Percentiles rank a stretch among this genome's conserved stretches.
Evolutionary conservation across 164 flowering plant species (phyloP).

Genomic region (Cinnamomum micranthum): DNA sequence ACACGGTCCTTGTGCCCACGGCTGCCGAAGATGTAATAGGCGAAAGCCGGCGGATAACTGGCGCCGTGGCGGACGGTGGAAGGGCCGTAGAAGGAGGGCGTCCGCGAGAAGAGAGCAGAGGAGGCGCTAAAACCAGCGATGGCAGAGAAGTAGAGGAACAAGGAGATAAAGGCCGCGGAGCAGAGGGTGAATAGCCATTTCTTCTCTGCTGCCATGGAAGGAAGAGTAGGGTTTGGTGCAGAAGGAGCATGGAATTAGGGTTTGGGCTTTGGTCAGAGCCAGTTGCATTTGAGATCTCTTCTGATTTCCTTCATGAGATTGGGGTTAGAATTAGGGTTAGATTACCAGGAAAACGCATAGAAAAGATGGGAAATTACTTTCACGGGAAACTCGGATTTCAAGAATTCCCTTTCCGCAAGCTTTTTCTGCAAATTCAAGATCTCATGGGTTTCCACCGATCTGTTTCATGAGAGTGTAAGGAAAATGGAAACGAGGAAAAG

Average conservation of each 20-base stretch:
- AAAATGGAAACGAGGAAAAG: too few relatives aligned
- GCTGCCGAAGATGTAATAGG: constrained; percentile 80
- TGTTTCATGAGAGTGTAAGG: too few relatives aligned
- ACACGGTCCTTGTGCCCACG: constrained; percentile 59
- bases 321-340: background rate
- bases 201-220: constrained; percentile 66
- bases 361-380: too few relatives aligned
- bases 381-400: too few relatives aligned
- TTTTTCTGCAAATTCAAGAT: too few relatives aligned
- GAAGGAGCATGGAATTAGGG: constrained; percentile 13
- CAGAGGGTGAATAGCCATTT: constrained; percentile 76
- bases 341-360: too few relatives aligned
- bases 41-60: constrained; percentile 76
- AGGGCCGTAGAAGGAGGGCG: constrained; percentile 7
- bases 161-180: constrained; percentile 56
- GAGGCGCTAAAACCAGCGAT: constrained; percentile 45
- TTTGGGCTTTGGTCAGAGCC: constrained; percentile 9
- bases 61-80: constrained; percentile 43
- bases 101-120: constrained; percentile 18
- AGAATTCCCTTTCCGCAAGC: too few relatives aligned
- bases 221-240: constrained; percentile 2
- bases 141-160: constrained; percentile 54
- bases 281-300: background rate
- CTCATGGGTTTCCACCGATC: too few relatives aligned
- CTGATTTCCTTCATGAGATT: constrained; percentile 2